phyloP scores from a whole-genome alignment of 2,329 filamentous ascomycete genomes.

The Diaporthe sp. region DNA sequence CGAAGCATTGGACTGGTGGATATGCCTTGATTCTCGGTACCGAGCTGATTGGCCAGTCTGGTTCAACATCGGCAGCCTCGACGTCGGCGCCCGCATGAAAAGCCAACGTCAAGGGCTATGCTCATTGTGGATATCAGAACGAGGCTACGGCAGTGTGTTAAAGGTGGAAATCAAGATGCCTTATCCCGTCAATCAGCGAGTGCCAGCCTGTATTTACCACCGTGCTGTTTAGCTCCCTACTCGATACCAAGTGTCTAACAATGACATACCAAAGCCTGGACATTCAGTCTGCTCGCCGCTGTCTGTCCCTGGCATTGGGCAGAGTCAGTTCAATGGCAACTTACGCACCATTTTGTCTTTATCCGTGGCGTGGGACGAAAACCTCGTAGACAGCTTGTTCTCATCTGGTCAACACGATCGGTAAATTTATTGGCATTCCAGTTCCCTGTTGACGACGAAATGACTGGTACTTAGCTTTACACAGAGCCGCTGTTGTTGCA shows the following conservation, averaged over 20 bases:
- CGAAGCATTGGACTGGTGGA: conserved; percentile 28
- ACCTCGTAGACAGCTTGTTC: background rate
- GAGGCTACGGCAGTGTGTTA: conserved; percentile 11
- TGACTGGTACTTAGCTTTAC: background rate
- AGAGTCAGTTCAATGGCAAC: background rate
- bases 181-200: background rate
- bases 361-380: background rate
- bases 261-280: background rate
- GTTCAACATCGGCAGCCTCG: conserved; percentile 27
- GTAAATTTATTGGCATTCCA: background rate
- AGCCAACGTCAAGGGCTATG: conserved; percentile 8
- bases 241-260: background rate
- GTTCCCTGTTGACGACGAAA: background rate
- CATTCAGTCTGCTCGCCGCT: background rate
- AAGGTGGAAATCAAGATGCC: background rate
- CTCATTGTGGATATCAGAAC: conserved; percentile 17
- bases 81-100: conserved; percentile 26
- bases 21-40: conserved; percentile 1
- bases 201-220: background rate
- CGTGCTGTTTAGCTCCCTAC: background rate
- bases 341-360: background rate
- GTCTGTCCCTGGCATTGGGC: background rate
- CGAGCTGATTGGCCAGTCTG: conserved; percentile 25
- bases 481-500: background rate
- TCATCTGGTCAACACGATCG: background rate